Percentiles rank a stretch among this genome's conserved stretches.
These are phyloP conservation scores for Globisporangium spinosum DNA, from an alignment of 352 stramenopile genomes.

Conservation along the genomic window DNA sequence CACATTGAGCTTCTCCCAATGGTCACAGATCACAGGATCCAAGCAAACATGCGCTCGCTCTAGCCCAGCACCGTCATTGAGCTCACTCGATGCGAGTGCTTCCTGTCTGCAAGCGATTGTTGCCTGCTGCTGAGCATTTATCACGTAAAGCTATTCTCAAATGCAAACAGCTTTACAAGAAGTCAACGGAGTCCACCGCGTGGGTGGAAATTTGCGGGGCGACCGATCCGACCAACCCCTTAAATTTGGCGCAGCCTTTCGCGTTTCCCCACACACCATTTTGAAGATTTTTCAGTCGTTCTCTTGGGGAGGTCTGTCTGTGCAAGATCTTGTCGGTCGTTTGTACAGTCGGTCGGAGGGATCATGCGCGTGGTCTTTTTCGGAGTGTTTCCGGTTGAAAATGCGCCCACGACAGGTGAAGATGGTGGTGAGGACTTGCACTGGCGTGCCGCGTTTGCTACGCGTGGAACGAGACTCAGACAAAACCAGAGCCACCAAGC, in stretches of 20 bases:
- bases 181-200: background rate
- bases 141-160: too few species aligned
- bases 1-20: conserved; percentile 16
- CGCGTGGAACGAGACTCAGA: conserved; percentile 11
- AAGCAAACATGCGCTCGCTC: background rate
- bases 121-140: background rate
- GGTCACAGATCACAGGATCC: background rate
- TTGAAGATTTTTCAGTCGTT: too few species aligned
- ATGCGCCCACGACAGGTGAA: too few species aligned
- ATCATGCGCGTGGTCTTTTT: conserved; percentile 11
- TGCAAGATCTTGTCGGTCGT: too few species aligned
- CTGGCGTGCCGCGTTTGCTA: conserved; percentile 27
- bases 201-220: background rate
- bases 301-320: too few species aligned
- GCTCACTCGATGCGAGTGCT: background rate
- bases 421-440: background rate
- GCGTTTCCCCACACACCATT: background rate
- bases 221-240: background rate
- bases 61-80: background rate
- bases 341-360: too few species aligned
- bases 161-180: too few species aligned
- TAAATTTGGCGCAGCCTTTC: background rate
- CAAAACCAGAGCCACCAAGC: background rate
- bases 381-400: conserved; percentile 10
- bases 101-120: background rate